phyloP scores from a whole-genome alignment of 495 filamentous ascomycete species.

The Glutinoglossum americanum region DNA sequence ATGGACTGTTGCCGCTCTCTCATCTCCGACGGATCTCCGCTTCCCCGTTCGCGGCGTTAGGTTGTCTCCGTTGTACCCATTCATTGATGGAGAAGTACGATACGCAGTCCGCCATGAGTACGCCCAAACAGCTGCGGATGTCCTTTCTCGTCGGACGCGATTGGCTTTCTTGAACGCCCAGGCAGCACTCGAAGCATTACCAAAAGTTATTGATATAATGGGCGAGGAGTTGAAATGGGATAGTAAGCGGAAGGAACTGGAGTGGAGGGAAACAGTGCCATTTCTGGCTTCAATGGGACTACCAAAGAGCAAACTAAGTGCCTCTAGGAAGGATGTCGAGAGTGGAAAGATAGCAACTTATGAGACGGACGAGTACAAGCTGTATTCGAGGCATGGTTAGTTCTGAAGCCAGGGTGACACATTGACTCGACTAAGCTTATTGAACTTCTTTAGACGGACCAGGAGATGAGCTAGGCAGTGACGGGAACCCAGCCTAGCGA shows the following conservation, averaged over 20 bases:
- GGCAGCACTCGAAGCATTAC: conserved; percentile 79
- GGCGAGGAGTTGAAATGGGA: conserved; percentile 71
- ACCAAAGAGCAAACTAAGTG: conserved; percentile 46
- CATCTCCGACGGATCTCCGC: conserved; percentile 54
- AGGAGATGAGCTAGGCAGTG: neutral
- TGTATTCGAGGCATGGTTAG: conserved; percentile 6
- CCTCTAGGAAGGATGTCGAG: conserved; percentile 60
- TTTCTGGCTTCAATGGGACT: conserved; percentile 79
- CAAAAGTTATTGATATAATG: conserved; percentile 85
- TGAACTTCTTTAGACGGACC: neutral
- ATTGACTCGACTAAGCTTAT: neutral
- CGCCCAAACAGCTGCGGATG: conserved; percentile 82
- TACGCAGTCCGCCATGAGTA: conserved; percentile 85
- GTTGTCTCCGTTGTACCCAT: conserved; percentile 69
- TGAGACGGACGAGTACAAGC: conserved; percentile 6
- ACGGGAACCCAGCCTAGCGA: neutral
- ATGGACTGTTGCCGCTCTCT: conserved; percentile 82
- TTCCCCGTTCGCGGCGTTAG: conserved; percentile 79
- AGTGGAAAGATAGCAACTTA: conserved; percentile 34
- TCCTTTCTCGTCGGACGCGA: conserved; percentile 69
- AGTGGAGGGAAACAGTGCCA: conserved; percentile 64
- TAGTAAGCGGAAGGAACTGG: conserved; percentile 44
- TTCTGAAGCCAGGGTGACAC: neutral
- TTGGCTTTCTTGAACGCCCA: conserved; percentile 91
- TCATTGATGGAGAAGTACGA: conserved; percentile 87